Evolutionary conservation across 192 early-diverging fungal species (phyloP).

Genomic region (Coemansia sp.): DNA sequence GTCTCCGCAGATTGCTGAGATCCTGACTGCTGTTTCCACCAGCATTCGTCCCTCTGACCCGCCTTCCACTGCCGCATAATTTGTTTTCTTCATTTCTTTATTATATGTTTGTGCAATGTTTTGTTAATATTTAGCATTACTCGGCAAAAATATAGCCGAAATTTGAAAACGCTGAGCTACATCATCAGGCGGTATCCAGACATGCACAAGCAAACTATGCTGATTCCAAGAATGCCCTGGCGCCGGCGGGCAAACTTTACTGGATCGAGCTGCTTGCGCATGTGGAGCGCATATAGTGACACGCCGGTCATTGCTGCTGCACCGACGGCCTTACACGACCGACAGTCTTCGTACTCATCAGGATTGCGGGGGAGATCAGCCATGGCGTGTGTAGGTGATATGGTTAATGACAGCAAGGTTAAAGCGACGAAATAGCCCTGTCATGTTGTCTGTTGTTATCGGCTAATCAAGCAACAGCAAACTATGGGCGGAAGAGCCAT

Average conservation of each 20-base stretch:
- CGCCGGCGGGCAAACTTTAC: constrained; percentile 25
- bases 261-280: constrained; percentile 24
- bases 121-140: not conserved
- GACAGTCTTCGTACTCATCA: constrained; percentile 34
- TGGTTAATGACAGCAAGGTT: too few species aligned
- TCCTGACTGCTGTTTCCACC: constrained; percentile 54
- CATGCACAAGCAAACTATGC: constrained; percentile 18
- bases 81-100: not conserved
- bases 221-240: constrained; percentile 35
- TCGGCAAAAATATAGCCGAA: too few species aligned
- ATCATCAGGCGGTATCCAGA: constrained; percentile 10
- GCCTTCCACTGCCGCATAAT: not conserved
- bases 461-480: too few species aligned
- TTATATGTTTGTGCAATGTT: not conserved
- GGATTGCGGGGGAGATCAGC: not conserved
- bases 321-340: constrained; percentile 42
- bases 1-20: constrained; percentile 54
- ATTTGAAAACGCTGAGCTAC: not conserved
- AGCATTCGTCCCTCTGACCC: constrained; percentile 40
- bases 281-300: constrained; percentile 24
- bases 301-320: constrained; percentile 35
- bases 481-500: not conserved
- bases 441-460: too few species aligned
- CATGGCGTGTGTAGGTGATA: not conserved
- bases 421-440: too few species aligned